These are phyloP conservation scores for Mycogone perniciosa DNA, from an alignment of 2,329 filamentous ascomycete genomes.

Conservation along the genomic window DNA sequence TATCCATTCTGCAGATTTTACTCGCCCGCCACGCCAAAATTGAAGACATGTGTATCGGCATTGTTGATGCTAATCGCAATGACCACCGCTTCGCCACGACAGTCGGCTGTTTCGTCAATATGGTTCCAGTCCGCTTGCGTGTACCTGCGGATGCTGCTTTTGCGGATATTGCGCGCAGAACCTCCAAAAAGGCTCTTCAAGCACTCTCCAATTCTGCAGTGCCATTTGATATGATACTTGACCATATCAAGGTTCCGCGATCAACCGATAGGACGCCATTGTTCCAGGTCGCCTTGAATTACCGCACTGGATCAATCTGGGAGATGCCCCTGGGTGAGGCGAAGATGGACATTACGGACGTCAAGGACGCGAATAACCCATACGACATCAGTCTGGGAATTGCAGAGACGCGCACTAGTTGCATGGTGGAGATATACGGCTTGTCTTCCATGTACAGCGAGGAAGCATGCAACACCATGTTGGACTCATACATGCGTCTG, in stretches of 20 bases:
- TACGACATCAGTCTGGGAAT: constrained; percentile 16
- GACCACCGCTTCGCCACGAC: background rate
- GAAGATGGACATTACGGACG: constrained; percentile 14
- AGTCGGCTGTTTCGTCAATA: constrained; percentile 1
- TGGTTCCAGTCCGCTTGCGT: background rate
- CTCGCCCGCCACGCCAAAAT: background rate
- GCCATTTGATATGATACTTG: constrained; percentile 40
- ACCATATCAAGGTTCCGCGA: constrained; percentile 34
- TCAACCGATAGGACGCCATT: constrained; percentile 34
- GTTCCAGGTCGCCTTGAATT: constrained; percentile 43
- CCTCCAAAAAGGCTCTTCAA: constrained; percentile 2
- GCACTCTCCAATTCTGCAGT: constrained; percentile 21
- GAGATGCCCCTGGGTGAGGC: constrained; percentile 20
- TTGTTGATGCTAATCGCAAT: background rate
- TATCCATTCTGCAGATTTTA: background rate
- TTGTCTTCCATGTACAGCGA: background rate
- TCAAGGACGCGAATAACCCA: constrained; percentile 18
- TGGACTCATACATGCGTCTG: constrained; percentile 10
- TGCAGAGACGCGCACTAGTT: constrained; percentile 9
- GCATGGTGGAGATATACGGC: background rate
- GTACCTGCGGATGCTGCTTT: constrained; percentile 23
- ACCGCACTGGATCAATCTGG: constrained; percentile 29
- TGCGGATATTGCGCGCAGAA: background rate
- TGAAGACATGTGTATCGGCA: background rate
- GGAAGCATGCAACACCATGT: background rate